phyloP scores from a whole-genome alignment of 148 eudicot genomes.

The Limonium bicolor region DNA sequence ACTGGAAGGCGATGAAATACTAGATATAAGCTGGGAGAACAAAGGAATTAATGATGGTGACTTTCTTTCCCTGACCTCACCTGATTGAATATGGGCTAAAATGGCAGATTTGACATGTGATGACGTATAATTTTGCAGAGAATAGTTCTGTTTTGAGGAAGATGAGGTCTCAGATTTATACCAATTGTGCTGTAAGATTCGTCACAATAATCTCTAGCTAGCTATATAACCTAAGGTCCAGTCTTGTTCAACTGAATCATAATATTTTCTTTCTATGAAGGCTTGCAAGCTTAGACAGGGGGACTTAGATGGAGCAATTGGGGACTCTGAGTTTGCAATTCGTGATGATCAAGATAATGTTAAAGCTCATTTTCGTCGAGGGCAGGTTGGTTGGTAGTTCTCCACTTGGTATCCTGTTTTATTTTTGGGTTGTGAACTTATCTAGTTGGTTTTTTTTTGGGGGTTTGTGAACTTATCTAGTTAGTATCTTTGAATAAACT shows the following conservation, averaged over 20 bases:
- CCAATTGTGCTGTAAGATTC: constrained; percentile 79
- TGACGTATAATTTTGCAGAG: constrained; percentile 36
- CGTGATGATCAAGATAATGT: constrained; percentile 70
- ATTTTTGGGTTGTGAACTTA: too few relatives aligned
- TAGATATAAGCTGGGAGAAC: constrained; percentile 63
- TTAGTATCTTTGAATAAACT: neutral
- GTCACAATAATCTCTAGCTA: too few relatives aligned
- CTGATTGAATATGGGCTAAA: too few relatives aligned
- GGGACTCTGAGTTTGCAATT: constrained; percentile 81
- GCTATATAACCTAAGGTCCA: too few relatives aligned
- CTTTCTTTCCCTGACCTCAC: too few relatives aligned
- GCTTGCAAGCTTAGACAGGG: constrained; percentile 78
- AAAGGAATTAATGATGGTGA: constrained; percentile 56
- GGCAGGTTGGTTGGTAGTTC: constrained; percentile 96
- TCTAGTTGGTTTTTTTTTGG: too few relatives aligned
- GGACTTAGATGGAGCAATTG: constrained; percentile 63
- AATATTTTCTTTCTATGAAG: too few relatives aligned
- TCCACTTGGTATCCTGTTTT: too few relatives aligned
- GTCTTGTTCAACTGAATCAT: too few relatives aligned
- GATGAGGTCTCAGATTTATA: constrained; percentile 54
- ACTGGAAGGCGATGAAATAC: constrained; percentile 60
- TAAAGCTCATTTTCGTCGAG: constrained; percentile 86
- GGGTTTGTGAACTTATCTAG: too few relatives aligned
- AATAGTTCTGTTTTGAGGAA: constrained; percentile 39
- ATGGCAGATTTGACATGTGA: too few relatives aligned